phyloP scores from a whole-genome alignment of 352 stramenopile genomes.

The Globisporangium nunn region DNA sequence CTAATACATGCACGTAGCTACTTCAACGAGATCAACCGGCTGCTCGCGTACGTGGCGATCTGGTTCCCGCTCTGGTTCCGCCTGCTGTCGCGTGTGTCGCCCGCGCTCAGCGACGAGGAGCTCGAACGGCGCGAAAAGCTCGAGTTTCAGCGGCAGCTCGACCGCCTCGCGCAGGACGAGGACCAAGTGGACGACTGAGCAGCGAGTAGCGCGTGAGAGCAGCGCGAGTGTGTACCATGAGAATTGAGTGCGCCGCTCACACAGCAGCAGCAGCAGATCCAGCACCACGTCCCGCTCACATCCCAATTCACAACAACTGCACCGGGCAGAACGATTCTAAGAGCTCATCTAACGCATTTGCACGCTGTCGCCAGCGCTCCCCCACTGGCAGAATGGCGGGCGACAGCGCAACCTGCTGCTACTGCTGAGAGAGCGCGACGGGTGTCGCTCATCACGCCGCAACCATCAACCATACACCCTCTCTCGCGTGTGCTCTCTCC shows the following conservation, averaged over 20 bases:
- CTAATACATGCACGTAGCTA: slow-evolving; percentile 23
- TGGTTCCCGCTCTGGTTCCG: slow-evolving; percentile 81
- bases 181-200: slow-evolving; percentile 30
- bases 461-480: neutral
- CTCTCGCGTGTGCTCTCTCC: too few relatives aligned
- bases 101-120: slow-evolving; percentile 51
- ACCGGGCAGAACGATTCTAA: neutral
- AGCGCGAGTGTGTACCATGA: neutral
- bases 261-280: neutral
- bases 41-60: slow-evolving; percentile 70
- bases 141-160: slow-evolving; percentile 45
- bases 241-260: neutral
- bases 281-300: neutral
- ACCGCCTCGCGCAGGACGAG: slow-evolving; percentile 29
- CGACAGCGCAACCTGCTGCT: neutral
- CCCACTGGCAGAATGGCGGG: too few relatives aligned
- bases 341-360: slow-evolving; percentile 1
- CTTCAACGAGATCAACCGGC: slow-evolving; percentile 63
- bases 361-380: too few relatives aligned
- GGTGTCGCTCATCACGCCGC: neutral
- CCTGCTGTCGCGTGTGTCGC: slow-evolving; percentile 58
- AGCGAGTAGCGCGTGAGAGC: neutral
- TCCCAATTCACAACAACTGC: too few relatives aligned
- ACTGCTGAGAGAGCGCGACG: neutral
- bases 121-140: slow-evolving; percentile 35